Conservation (phyloP, 441 rosid species). For the Populus hybrid region DNA sequence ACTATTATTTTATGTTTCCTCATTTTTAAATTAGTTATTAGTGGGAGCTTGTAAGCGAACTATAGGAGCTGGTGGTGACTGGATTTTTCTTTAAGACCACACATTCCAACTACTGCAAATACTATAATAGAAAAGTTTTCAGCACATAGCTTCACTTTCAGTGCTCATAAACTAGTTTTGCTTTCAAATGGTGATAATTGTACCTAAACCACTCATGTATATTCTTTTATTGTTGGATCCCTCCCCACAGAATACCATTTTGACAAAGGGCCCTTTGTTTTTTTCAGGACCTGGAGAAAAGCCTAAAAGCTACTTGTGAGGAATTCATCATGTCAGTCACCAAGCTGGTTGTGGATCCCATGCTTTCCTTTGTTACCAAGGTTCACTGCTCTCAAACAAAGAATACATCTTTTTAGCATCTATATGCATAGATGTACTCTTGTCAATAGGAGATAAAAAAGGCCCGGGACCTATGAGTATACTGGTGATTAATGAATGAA, state of each 20-base stretch:
- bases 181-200: neutral
- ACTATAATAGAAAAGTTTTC: neutral
- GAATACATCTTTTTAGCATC: neutral
- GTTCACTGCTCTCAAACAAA: slow-evolving; percentile 31
- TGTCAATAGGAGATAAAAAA: neutral
- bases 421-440: neutral
- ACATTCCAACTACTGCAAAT: neutral
- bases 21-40: too few relatives aligned
- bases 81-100: neutral
- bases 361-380: slow-evolving; percentile 95
- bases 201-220: neutral
- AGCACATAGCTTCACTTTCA: neutral
- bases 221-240: neutral
- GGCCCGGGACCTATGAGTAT: neutral
- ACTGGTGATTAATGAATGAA: neutral
- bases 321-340: slow-evolving; percentile 98
- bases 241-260: neutral
- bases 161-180: neutral
- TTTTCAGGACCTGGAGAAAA: slow-evolving; percentile 89
- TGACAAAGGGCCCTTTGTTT: slow-evolving; percentile 10
- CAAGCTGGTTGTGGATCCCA: slow-evolving; percentile 90
- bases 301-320: slow-evolving; percentile 92
- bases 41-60: too few relatives aligned
- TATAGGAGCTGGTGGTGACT: neutral
- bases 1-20: too few relatives aligned